Evolutionary conservation across 73 alveolate species (phyloP).

Genomic region (Paramecium pentaurelia): DNA sequence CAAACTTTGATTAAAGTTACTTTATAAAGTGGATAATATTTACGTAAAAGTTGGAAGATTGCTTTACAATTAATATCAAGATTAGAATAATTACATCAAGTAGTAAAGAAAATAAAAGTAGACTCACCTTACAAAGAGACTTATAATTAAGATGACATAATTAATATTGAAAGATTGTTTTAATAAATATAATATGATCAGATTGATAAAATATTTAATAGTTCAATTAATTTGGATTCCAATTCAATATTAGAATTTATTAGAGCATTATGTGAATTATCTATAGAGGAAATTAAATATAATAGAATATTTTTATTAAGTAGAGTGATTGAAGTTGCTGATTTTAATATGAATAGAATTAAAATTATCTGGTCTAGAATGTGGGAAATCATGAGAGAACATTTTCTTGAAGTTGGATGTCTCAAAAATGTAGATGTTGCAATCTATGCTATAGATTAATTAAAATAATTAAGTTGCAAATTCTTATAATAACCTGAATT

Average conservation of each 20-base stretch:
- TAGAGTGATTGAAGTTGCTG: constrained; percentile 88
- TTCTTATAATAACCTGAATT: constrained; percentile 68
- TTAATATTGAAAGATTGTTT: constrained; percentile 57
- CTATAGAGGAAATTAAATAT: constrained; percentile 72
- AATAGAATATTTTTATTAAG: constrained; percentile 77
- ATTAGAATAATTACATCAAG: constrained; percentile 65
- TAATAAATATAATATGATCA: constrained; percentile 63
- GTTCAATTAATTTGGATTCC: constrained; percentile 73
- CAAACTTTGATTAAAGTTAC: constrained; percentile 72
- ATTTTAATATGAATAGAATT: constrained; percentile 79
- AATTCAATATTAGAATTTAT: constrained; percentile 83
- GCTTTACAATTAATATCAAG: constrained; percentile 71
- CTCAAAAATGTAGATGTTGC: constrained; percentile 70
- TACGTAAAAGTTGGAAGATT: constrained; percentile 71
- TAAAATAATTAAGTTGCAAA: constrained; percentile 80
- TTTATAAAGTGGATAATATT: constrained; percentile 67
- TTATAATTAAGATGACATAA: not conserved
- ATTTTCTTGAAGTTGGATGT: constrained; percentile 80
- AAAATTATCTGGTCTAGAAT: constrained; percentile 80
- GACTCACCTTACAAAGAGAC: not conserved
- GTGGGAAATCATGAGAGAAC: constrained; percentile 86
- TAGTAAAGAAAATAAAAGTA: constrained; percentile 4
- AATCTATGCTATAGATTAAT: constrained; percentile 75
- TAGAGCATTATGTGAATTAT: constrained; percentile 73
- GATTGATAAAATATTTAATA: constrained; percentile 77